Evolutionary conservation across 129 eudicot genomes (phyloP).

Genomic region (Tagetes erecta): DNA sequence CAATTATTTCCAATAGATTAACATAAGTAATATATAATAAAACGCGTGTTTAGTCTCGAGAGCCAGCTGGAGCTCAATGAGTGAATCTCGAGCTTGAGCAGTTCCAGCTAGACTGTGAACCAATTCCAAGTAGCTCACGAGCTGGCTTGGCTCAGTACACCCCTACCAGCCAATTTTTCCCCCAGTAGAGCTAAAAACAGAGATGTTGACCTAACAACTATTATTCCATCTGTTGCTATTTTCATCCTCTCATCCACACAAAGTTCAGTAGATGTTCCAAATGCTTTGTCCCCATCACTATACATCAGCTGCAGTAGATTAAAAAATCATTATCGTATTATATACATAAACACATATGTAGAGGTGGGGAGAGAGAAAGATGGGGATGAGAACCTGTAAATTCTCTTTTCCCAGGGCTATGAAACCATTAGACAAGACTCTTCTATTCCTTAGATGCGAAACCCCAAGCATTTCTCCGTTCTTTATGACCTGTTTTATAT

Average conservation of each 20-base stretch:
- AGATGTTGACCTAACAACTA: constrained; percentile 72
- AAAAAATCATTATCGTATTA: not conserved
- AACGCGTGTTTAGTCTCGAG: too few species aligned
- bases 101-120: too few species aligned
- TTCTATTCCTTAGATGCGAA: constrained; percentile 89
- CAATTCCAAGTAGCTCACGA: too few species aligned
- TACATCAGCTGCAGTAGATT: constrained; percentile 73
- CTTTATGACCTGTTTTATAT: constrained; percentile 68
- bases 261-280: constrained; percentile 90
- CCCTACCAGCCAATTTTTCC: not conserved
- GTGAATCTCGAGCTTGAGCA: too few species aligned
- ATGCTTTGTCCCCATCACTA: constrained; percentile 99
- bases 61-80: too few species aligned
- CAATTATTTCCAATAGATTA: too few species aligned
- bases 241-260: constrained; percentile 86
- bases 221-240: constrained; percentile 92
- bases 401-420: constrained; percentile 80
- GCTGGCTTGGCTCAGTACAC: too few species aligned
- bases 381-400: constrained; percentile 60
- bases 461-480: constrained; percentile 99
- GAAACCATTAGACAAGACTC: constrained; percentile 90
- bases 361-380: constrained; percentile 2
- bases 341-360: not conserved
- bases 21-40: too few species aligned
- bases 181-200: not conserved